Base-by-base conservation (phyloP, 148 eudicot species). In the Diospyros kaki region DNA sequence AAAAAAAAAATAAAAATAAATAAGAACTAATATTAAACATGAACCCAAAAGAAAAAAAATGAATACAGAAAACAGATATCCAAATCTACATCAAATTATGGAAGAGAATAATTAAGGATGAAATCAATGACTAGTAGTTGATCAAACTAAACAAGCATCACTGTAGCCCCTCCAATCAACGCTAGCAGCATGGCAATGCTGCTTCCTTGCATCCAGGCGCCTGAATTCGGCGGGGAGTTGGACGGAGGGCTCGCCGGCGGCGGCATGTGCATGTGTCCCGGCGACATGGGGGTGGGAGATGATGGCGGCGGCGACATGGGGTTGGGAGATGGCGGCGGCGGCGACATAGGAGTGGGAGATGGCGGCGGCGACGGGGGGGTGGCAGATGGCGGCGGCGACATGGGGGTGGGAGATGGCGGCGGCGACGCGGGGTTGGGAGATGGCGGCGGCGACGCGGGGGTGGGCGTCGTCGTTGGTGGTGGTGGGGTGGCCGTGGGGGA, bases 81-180 rank as follows among this genome's bases (percentile, higher is more conserved):
- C 66, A 15, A 78, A 67, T 73, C 73, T 78, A 73, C 81, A 78
- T 38, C 81, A 5, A 73, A 65, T 5, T 41, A 11, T 38, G 15
- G 46, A 42, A 71, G 52, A 48, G 8, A 48, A 8, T 4, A 8
- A 4, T 48, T 48, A 4, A 48, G 8, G 8, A 48, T 48, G 8
- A 38, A 5, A 5, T 28, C 56, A 6, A 6, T 68, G 9, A 39
- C 41, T 40, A 63, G 4, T 48, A 48, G 52, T 48, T 58, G 62
- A 8, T 40, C 45, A 72, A 72, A 46, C 66, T 1, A 72, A 28
- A 28, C 43, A 45, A 72, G 6, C 17, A 48, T 4, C 8, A 48
- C 52, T 8, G 71, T 56, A 50, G 42, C 41, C 12, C 66, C 75
- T 72, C 66, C 75, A 11, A 44, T 45, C 52, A 72, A 72, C 9